Conservation (phyloP, 2,329 filamentous ascomycete species). For the Monilinia polystroma region DNA sequence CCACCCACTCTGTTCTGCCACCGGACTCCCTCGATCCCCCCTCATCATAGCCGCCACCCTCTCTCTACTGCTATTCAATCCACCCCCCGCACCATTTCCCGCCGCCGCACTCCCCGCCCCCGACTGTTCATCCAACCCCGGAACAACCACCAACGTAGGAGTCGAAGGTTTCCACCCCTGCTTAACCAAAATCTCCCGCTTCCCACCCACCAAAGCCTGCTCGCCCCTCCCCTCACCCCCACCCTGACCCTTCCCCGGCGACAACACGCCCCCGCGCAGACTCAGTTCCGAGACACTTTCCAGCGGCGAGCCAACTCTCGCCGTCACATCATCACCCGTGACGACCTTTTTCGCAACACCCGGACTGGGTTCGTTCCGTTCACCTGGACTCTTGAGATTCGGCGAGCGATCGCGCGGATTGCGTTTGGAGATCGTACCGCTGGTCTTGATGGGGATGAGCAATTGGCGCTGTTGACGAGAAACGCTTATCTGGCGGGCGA, state of each 20-base stretch:
- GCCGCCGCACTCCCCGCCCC: not conserved
- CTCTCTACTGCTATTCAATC: not conserved
- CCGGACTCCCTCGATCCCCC: constrained; percentile 11
- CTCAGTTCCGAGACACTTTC: not conserved
- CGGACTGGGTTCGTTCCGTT: not conserved
- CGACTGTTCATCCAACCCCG: not conserved
- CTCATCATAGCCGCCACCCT: constrained; percentile 4
- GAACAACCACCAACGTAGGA: not conserved
- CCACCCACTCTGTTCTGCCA: not conserved
- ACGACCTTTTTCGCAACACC: not conserved
- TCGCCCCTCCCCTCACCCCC: not conserved
- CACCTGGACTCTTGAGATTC: not conserved
- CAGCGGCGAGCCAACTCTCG: not conserved
- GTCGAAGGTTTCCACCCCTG: not conserved
- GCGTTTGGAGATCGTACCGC: not conserved
- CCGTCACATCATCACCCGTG: not conserved
- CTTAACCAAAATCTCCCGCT: not conserved
- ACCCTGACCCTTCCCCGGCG: not conserved
- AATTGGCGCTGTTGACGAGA: constrained; percentile 61
- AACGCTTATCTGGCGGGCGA: constrained; percentile 66
- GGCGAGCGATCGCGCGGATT: not conserved
- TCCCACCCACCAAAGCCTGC: not conserved
- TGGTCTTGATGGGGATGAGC: constrained; percentile 49
- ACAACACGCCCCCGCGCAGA: not conserved
- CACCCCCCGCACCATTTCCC: not conserved